Base-by-base conservation (phyloP, 257 asterid species). In the Linaria vulgaris region DNA sequence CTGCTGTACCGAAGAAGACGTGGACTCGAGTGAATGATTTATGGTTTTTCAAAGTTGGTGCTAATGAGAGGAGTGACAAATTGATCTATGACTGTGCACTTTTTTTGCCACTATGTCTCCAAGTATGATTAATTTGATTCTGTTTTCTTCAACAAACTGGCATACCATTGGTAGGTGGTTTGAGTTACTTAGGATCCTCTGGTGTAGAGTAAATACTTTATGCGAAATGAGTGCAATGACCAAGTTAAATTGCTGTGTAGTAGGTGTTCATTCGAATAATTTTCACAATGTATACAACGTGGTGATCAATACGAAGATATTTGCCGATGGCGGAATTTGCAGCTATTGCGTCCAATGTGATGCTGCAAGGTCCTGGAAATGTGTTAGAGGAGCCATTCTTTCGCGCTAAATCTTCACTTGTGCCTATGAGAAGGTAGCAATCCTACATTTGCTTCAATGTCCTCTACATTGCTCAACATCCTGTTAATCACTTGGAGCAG, bases 301-400 rank as follows among this genome's bases (percentile, higher is more conserved):
- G 70, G 73, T 85, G 76, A 79, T 72, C 69, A 61, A 64, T 68
- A 59, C 75, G 49, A 38, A 52, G 69, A 12, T 31, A 69, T 61
- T 49, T 38, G 24, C 22, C 38, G 70, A 88, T 91, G 98, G 84
- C 47, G 31, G 88, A 82, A 64, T 69, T 68, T 73, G 75, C 74
- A 30, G 84, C 86, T 75, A 48, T 77, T 63, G 74, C 79, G 14
- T 77, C 76, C 31, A 54, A 53, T 69, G 72, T 61, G 56, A 85
- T 80, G 83, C 82, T 81, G 76, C 84, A 72, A 64, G 69, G 64
- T 69, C 72, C 8, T 59, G 74, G 81, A 70, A 74, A 67, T 68
- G 30, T 25, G 34, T 27, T 58, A 39, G 75, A 71, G 19, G 70
- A 72, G 75, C 80, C 67, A 68, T 62, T 70, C 31, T 59, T 48